Percentiles rank a stretch among this genome's conserved stretches.
These are phyloP conservation scores for Lachancea meyersii DNA, from an alignment of 805 yeast genomes.

Conservation along the genomic window DNA sequence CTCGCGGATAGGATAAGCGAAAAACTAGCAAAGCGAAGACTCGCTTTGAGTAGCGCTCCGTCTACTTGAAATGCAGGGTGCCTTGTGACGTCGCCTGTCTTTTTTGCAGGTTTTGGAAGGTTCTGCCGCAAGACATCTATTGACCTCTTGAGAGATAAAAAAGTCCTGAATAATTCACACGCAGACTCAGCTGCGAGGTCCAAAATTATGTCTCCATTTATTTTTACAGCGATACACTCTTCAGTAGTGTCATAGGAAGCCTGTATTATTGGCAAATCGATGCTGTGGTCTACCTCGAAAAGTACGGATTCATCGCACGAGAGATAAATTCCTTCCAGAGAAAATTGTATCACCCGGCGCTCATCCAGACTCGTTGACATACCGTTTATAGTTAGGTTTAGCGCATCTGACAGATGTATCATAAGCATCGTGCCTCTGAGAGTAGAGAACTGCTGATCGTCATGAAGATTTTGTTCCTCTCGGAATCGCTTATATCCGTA, in stretches of 20 bases:
- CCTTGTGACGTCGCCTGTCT: background rate
- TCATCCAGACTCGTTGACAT: constrained; percentile 7
- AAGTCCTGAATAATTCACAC: background rate
- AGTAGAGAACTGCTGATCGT: constrained; percentile 11
- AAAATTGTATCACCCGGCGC: background rate
- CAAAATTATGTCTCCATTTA: background rate
- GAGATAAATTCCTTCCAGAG: background rate
- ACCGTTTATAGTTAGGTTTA: constrained; percentile 2
- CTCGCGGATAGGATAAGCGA: background rate
- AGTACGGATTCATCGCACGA: background rate
- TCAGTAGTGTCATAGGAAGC: background rate
- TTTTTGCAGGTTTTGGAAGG: background rate
- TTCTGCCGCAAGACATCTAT: background rate
- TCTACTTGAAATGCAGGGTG: background rate
- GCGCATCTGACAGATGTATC: constrained; percentile 6
- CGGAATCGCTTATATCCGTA: constrained; percentile 20
- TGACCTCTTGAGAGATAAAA: background rate
- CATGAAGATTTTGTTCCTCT: constrained; percentile 18
- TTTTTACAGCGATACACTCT: background rate
- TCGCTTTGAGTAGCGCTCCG: background rate
- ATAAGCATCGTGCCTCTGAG: constrained; percentile 7
- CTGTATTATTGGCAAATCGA: background rate
- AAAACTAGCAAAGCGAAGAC: background rate
- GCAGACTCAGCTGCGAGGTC: background rate
- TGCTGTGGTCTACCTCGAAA: background rate